Evolutionary conservation across 352 stramenopile genomes (phyloP).

Genomic region (Thalassiosira livingstoniorum): DNA sequence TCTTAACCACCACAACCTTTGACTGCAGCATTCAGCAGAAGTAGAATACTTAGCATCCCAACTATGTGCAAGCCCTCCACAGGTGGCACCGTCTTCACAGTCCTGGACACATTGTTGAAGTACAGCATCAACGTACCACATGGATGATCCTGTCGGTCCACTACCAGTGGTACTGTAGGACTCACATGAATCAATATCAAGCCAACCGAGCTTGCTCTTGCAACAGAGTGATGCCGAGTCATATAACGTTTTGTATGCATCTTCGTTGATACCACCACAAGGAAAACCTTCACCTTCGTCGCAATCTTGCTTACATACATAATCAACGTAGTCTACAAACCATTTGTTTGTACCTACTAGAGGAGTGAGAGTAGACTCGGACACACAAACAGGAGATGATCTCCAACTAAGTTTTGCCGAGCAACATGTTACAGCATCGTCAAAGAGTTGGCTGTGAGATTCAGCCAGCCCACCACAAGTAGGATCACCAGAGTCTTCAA

Average conservation of each 20-base stretch:
- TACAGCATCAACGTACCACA: slow-evolving; percentile 21
- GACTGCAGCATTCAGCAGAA: slow-evolving; percentile 19
- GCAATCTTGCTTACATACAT: too few species aligned
- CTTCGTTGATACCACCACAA: too few species aligned
- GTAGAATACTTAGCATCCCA: slow-evolving; percentile 25
- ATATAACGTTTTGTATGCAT: too few species aligned
- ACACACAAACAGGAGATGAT: too few species aligned
- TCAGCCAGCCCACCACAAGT: background rate
- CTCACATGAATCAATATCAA: background rate
- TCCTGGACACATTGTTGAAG: slow-evolving; percentile 16
- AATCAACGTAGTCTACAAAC: too few species aligned
- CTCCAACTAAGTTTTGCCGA: too few species aligned
- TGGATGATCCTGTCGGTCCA: background rate
- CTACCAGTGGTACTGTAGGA: background rate
- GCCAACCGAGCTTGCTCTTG: background rate
- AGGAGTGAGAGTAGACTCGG: too few species aligned
- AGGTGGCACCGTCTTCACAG: slow-evolving; percentile 13
- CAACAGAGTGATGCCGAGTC: too few species aligned
- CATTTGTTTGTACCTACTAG: too few species aligned
- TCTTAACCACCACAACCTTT: slow-evolving; percentile 26
- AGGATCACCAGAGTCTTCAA: background rate
- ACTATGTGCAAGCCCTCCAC: slow-evolving; percentile 24
- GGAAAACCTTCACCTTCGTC: too few species aligned
- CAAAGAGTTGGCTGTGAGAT: background rate
- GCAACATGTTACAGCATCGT: background rate